Conservation (phyloP, 139 green algal species). For the Ettlia oleoabundans region DNA sequence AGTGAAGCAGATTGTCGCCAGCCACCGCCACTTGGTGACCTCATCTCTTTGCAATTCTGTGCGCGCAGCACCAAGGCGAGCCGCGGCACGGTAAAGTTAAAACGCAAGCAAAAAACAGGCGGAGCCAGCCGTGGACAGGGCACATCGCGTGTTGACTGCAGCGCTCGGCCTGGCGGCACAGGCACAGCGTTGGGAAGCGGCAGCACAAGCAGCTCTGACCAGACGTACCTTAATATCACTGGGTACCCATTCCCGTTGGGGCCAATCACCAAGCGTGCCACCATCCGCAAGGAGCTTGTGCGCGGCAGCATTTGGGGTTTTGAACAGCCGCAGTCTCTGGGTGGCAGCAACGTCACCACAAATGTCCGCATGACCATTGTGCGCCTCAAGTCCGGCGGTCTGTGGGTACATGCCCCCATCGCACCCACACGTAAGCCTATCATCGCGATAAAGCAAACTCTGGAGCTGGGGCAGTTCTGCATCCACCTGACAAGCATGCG, state of each 20-base stretch:
- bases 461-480: too few relatives aligned
- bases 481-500: too few relatives aligned
- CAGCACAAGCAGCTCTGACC: background rate
- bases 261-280: slow-evolving; percentile 59
- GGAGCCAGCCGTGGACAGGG: background rate
- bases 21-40: too few relatives aligned
- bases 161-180: too few relatives aligned
- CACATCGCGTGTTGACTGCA: too few relatives aligned
- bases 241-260: slow-evolving; percentile 93
- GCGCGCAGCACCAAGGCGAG: too few relatives aligned
- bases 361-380: slow-evolving; percentile 90
- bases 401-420: slow-evolving; percentile 90
- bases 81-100: too few relatives aligned
- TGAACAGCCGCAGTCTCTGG: slow-evolving; percentile 84
- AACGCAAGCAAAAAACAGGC: background rate
- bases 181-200: background rate
- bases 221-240: slow-evolving; percentile 66
- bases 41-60: too few relatives aligned
- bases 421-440: slow-evolving; percentile 78
- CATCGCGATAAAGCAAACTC: too few relatives aligned
- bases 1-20: too few relatives aligned
- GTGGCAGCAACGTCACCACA: slow-evolving; percentile 77
- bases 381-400: slow-evolving; percentile 75
- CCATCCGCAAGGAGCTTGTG: slow-evolving; percentile 64
- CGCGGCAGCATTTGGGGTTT: slow-evolving; percentile 84